Base-by-base conservation (phyloP, 169 alveolate species). In the Plasmodium adleri region DNA sequence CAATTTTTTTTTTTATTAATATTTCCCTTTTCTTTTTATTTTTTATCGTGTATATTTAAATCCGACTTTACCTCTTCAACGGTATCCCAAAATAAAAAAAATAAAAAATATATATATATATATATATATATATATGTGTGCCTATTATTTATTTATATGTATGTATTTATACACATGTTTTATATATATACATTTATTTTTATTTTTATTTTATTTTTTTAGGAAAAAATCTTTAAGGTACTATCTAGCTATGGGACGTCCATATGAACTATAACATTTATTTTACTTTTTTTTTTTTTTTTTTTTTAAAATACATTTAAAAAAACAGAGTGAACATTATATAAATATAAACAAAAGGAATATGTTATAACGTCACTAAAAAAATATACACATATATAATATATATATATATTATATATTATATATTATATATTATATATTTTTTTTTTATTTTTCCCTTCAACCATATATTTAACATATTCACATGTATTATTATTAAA, bases 21-120 rank as follows among this genome's bases (percentile, higher is more conserved):
- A 26, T 72, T 86, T 7, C 92, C 92, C 17, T 86, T 64, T 45
- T 49, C 88, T 20, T 86, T 86, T 86, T 66, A 20, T 13, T 86
- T 86, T 39, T 78, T 86, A 9, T 71, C 92, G 52, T 28, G 54
- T 22, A 66, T 60, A 60, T 86, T 71, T 60, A 71, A 86, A 45
- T 43, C 62, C 17, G 87, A 71, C 13, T 64, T 73, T 17, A 59
- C 87, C 9, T 45, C 54, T 20, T 58, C 88, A 52, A 86, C 92
- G 92, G 92, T 86, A 3, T 13, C 72, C 6, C 12, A 52, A 52
- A 52, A 52, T 0, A 52, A 52, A 52, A 52, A 3, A 0, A 0
- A 3, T 0, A 52, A 52, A 22, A 64, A 2, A 64, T 26, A 64
- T 60, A 56, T 56, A 17, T 56, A 56, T 56, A 62, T 20, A 20